These are phyloP conservation scores for Murraya koenigii DNA, from an alignment of 345 rosid species.

Conservation along the genomic window DNA sequence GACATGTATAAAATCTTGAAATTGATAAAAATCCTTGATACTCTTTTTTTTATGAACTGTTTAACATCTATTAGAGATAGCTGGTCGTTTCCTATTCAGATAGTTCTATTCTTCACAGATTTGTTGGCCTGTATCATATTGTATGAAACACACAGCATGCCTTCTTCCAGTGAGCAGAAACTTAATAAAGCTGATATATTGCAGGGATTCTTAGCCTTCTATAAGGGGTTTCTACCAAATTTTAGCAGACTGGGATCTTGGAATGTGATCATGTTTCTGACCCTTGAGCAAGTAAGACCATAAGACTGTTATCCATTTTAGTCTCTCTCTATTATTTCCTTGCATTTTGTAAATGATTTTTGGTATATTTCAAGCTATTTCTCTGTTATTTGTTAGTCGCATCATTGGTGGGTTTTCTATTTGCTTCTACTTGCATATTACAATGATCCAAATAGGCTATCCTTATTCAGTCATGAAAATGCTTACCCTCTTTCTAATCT, in stretches of 20 bases:
- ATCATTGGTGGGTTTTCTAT: not conserved
- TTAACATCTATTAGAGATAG: not conserved
- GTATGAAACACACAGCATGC: not conserved
- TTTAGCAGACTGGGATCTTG: conserved; percentile 89
- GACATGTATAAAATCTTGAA: not conserved
- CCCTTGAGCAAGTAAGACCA: conserved; percentile 82
- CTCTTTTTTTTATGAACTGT: not conserved
- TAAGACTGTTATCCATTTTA: not conserved
- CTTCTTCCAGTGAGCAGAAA: not conserved
- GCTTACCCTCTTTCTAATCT: conserved; percentile 11
- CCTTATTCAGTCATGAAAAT: not conserved
- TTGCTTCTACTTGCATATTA: not conserved
- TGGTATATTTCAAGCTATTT: not conserved
- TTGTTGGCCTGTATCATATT: not conserved
- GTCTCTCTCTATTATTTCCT: not conserved
- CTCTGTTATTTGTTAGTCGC: not conserved
- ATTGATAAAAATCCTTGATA: not conserved
- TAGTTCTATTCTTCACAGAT: not conserved
- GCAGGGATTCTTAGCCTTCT: conserved; percentile 85
- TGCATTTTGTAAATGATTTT: not conserved
- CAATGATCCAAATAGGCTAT: not conserved
- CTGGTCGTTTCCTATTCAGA: not conserved
- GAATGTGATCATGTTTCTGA: conserved; percentile 92
- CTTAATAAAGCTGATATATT: conserved; percentile 2
- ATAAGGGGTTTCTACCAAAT: conserved; percentile 93